Percentiles rank a stretch among this genome's conserved stretches.
Evolutionary conservation across 371 early-diverging fungal species (phyloP).

Genomic region (Choanephora cucurbitarum): DNA sequence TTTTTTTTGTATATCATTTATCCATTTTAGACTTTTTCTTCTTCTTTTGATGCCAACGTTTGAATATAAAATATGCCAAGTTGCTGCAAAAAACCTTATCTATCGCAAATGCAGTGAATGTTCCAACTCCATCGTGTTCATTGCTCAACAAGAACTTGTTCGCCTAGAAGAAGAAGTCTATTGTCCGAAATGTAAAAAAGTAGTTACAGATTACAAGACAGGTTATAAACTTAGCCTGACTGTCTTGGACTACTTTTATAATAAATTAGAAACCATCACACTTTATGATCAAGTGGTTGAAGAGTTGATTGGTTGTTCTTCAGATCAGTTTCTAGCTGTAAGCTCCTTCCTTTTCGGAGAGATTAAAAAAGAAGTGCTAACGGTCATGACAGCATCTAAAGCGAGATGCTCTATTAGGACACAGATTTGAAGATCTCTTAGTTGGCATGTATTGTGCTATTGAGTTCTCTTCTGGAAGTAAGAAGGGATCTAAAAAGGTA

Average conservation of each 20-base stretch:
- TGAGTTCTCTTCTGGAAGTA: not conserved
- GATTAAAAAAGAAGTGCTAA: too few relatives aligned
- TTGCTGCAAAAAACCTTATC: not conserved
- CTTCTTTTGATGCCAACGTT: not conserved
- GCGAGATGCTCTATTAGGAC: not conserved
- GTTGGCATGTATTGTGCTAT: not conserved
- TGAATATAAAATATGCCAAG: not conserved
- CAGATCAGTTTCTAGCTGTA: not conserved
- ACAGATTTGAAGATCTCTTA: not conserved
- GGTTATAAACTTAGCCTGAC: not conserved
- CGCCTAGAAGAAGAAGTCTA: not conserved
- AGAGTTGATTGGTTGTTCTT: not conserved
- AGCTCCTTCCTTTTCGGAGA: not conserved
- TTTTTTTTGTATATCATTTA: too few relatives aligned
- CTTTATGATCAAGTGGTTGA: not conserved
- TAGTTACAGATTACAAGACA: not conserved
- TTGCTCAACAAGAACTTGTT: not conserved
- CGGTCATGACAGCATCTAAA: not conserved
- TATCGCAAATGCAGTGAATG: not conserved
- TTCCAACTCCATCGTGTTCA: not conserved
- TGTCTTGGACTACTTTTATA: not conserved
- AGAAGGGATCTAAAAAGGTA: not conserved
- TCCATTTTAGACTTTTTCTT: too few relatives aligned
- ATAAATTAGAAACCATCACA: not conserved
- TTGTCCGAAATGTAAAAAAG: not conserved